Evolutionary conservation across 441 rosid species (phyloP).

Genomic region (Biscutella laevigata): DNA sequence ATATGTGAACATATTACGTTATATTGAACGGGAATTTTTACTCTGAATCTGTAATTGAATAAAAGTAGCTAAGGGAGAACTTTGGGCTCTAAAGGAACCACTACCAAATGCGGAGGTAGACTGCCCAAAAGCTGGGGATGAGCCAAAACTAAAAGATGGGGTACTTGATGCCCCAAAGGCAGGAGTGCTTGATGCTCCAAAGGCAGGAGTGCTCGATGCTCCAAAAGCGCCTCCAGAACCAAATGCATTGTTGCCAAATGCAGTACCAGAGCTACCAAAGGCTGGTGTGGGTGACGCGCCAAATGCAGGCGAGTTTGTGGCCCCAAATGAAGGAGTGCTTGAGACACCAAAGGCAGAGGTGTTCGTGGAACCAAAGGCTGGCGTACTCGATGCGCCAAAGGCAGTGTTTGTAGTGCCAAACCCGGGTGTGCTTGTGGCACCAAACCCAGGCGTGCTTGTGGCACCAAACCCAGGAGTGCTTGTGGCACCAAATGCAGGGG

Average conservation of each 20-base stretch:
- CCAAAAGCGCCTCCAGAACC: slow-evolving; percentile 41
- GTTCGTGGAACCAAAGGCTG: background rate
- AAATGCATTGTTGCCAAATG: slow-evolving; percentile 39
- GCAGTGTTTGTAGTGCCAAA: too few relatives aligned
- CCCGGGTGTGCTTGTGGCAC: slow-evolving; percentile 22
- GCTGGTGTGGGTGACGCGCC: slow-evolving; percentile 38
- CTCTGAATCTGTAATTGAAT: background rate
- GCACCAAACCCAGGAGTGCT: slow-evolving; percentile 1
- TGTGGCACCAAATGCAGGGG: slow-evolving; percentile 1
- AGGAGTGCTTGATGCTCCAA: slow-evolving; percentile 44
- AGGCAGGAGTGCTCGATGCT: slow-evolving; percentile 37
- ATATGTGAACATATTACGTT: slow-evolving; percentile 8
- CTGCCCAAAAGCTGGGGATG: slow-evolving; percentile 58
- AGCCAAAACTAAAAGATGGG: slow-evolving; percentile 34
- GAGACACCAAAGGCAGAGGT: slow-evolving; percentile 10
- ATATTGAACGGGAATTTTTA: background rate
- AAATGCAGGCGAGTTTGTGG: slow-evolving; percentile 25
- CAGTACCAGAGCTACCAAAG: slow-evolving; percentile 35
- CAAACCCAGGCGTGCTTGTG: slow-evolving; percentile 21
- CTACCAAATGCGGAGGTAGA: slow-evolving; percentile 55
- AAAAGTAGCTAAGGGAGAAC: slow-evolving; percentile 47
- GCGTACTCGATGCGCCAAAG: background rate
- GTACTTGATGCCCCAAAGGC: slow-evolving; percentile 32
- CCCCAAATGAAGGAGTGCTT: slow-evolving; percentile 2
- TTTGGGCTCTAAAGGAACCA: slow-evolving; percentile 57